Base-by-base conservation (phyloP, 108 stramenopile genomes). In the Epithemia pelagica region DNA sequence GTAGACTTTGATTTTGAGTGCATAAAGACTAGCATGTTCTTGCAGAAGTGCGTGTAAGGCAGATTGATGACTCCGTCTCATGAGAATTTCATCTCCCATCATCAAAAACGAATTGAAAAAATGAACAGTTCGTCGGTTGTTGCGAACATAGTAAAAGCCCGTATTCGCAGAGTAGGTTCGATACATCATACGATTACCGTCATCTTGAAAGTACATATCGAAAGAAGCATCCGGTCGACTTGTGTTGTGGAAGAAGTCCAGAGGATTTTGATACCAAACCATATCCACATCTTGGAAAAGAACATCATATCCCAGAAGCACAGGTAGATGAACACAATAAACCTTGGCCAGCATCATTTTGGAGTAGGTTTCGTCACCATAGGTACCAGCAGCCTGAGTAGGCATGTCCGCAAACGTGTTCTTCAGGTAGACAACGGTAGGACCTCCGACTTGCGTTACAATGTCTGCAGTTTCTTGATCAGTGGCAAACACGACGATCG, bases 261-360 rank as follows among this genome's bases (percentile, higher is more conserved):
- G 52, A 7, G 88, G 85, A 77, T 84, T 76, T 68, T 79, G 32
- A 32, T 78, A 76, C 86, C 83, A 78, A 10, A 89, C 75, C 2
- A 85, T 59, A 55, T 92, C 87, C 7, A 91, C 86, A 69, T 89
- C 91, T 65, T 86, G 95, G 69, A 92, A 96, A n/a, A 96, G 62
- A 0, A 94, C 68, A 67, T 96, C 87, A 61, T 90, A 88, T 15
- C 91, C 90, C 55, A 89, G 65, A 58, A 66, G 46, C 24, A 53
- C 60, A 1, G 79, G 30, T 58, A 86, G 67, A 23, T 85, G 84
- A 22, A 88, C 87, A 64, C 77, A 81, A 25, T 66, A 73, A 8
- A 73, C 72, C 70, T 95, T 95, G 22, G 85, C 80, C 68, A 88
- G 73, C 94, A 95, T 91, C 74, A 95, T 89, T 25, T 22, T 29